These are phyloP conservation scores for Rhodotorula sp. DNA, from an alignment of 1,284 basidiomycete genomes.

Conservation along the genomic window DNA sequence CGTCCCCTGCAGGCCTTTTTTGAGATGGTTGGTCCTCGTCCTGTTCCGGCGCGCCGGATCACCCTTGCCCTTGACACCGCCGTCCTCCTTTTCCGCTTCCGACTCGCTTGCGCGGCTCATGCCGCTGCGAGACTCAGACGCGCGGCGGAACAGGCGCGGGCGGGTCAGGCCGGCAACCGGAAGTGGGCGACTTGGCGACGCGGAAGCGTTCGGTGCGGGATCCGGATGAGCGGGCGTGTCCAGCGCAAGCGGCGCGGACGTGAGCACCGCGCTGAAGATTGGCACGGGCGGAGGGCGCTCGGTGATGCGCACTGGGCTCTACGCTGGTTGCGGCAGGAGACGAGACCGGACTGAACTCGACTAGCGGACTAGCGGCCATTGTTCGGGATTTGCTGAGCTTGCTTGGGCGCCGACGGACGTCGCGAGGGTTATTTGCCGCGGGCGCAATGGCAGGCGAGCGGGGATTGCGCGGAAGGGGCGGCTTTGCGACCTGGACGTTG, in stretches of 20 bases:
- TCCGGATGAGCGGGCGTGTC: background rate
- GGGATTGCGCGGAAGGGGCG: background rate
- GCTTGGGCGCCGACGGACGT: background rate
- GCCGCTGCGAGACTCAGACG: too few relatives aligned
- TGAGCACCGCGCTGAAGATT: background rate
- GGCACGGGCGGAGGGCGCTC: too few relatives aligned
- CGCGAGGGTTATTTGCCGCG: background rate
- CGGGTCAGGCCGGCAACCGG: background rate
- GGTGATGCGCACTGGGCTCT: background rate
- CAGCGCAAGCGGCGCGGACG: background rate
- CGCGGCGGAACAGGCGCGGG: background rate
- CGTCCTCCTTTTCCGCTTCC: slow-evolving; percentile 5
- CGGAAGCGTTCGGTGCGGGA: background rate
- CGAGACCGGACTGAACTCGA: too few relatives aligned
- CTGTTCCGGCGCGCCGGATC: background rate
- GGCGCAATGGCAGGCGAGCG: background rate
- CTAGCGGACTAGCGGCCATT: background rate
- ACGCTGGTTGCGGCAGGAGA: background rate
- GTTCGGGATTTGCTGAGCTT: slow-evolving; percentile 14
- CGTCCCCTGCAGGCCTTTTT: slow-evolving; percentile 19
- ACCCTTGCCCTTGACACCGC: slow-evolving; percentile 1
- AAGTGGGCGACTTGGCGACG: background rate
- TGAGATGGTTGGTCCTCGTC: slow-evolving; percentile 27
- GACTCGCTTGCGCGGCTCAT: background rate
- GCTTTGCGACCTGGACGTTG: slow-evolving; percentile 11